Evolutionary conservation across 768 basidiomycete genomes (phyloP), one percentile per base, ranked within the genome.

Genomic region (Astraeus odoratus): DNA sequence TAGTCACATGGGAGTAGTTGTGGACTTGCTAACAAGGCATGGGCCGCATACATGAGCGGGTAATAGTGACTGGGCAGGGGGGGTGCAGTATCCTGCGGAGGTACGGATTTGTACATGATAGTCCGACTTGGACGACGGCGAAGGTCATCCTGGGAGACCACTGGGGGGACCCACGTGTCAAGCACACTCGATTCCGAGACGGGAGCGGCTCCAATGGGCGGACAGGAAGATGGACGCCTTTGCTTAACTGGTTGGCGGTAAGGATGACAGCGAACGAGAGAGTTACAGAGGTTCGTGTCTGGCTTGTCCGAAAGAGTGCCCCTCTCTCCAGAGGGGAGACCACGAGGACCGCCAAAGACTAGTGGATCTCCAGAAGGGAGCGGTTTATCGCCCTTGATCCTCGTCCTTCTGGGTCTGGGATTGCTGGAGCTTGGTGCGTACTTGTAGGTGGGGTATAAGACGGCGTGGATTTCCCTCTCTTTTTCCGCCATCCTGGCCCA

Each of bases 401-500:
- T 64, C 20, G 52, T 30, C 38, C 51, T 50, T 38, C 45, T 41
- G 4, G 29, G 15, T 27, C 15, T 41, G 10, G 12, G 29, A 22
- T 25, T 19, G 18, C 23, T 25, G 40, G 57, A 50, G 10, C 42
- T 42, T 2, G 72, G 70, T 3, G 54, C 55, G 42, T 72, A 75
- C 50, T 67, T 65, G 62, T 74, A 76, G 26, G 64, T 63, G 0
- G 76, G 76, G 50, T 73, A 67, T 27, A 62, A 43, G 25, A 49
- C 44, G 3, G 63, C 60, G 57, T 77, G 76, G 41, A 46, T 56
- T 44, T 61, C 55, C 60, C 73, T 78, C 56, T 79, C 78, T 46
- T 57, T 50, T 2, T 68, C 66, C 2, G 78, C 79, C 59, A 77
- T 67, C 29, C 65, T 57, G 13, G 74, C 46, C 78, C 78, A 80